Percentiles rank a stretch among this genome's conserved stretches.
Conservation (phyloP, 2,329 filamentous ascomycete species). For the Tolypocladium endophyticum region DNA sequence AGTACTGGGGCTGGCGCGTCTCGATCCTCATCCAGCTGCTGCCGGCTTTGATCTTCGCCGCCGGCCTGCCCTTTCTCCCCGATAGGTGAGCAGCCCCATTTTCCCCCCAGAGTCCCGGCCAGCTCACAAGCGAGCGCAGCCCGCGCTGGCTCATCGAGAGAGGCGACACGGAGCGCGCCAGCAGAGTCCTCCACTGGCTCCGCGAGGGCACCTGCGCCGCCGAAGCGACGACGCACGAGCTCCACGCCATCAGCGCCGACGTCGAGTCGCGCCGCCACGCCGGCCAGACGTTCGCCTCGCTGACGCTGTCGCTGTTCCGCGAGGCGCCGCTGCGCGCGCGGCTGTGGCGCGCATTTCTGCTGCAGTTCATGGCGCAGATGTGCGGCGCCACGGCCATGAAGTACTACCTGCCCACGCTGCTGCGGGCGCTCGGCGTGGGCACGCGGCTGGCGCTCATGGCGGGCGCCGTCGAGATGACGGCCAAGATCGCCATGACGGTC, state of each 20-base stretch:
- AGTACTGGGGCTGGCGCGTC: conserved; percentile 39
- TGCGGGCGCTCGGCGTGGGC: conserved; percentile 37
- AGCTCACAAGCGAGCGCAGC: conserved; percentile 10
- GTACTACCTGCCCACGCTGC: conserved; percentile 46
- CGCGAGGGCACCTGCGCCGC: conserved; percentile 30
- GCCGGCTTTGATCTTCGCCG: conserved; percentile 37
- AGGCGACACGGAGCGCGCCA: conserved; percentile 30
- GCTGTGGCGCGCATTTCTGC: conserved; percentile 43
- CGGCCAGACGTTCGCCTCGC: conserved; percentile 10
- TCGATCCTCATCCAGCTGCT: conserved; percentile 41
- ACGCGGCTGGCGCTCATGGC: conserved; percentile 38
- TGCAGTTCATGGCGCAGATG: conserved; percentile 52
- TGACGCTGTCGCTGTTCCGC: conserved; percentile 33
- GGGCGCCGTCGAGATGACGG: conserved; percentile 44
- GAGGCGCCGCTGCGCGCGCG: conserved; percentile 36
- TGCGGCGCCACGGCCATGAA: conserved; percentile 50
- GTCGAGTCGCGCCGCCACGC: conserved; percentile 24
- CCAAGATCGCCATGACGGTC: conserved; percentile 45
- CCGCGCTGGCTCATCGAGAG: conserved; percentile 49
- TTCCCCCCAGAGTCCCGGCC: neutral
- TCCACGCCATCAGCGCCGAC: conserved; percentile 34
- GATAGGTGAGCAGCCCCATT: conserved; percentile 38
- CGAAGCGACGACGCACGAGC: conserved; percentile 28
- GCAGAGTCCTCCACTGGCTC: conserved; percentile 34
- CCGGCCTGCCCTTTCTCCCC: conserved; percentile 39